Evolutionary conservation across 2,329 filamentous ascomycete species (phyloP).

Genomic region (Alternaria atra): DNA sequence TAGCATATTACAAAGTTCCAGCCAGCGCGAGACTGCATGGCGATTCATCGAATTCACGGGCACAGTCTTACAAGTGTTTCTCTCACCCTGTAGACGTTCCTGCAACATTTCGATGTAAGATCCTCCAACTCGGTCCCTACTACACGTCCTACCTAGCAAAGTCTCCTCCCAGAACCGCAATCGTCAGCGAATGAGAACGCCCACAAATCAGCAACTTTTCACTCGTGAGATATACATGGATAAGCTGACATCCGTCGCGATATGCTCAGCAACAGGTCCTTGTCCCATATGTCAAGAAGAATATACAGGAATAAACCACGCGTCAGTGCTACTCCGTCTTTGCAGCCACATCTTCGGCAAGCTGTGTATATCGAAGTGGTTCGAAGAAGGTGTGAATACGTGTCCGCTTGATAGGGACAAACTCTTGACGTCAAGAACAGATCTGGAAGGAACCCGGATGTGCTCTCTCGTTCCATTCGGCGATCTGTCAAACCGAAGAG

Average conservation of each 20-base stretch:
- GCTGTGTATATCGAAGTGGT: constrained; percentile 17
- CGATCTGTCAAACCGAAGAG: neutral
- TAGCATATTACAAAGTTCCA: neutral
- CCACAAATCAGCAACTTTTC: neutral
- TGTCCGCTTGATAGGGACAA: constrained; percentile 1
- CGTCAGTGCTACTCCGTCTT: constrained; percentile 10
- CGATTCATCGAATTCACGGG: neutral
- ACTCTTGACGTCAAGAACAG: neutral
- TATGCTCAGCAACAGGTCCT: constrained; percentile 8
- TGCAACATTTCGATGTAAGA: neutral
- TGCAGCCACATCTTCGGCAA: constrained; percentile 26
- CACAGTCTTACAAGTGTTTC: constrained; percentile 5
- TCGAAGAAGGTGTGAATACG: constrained; percentile 1
- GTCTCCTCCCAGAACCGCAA: neutral
- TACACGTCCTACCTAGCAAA: neutral
- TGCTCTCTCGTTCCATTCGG: neutral
- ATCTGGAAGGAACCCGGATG: neutral
- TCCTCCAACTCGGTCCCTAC: neutral
- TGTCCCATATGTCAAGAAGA: constrained; percentile 19
- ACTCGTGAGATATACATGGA: neutral
- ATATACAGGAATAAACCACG: neutral
- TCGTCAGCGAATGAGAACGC: neutral
- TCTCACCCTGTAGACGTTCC: neutral
- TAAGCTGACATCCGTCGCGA: neutral
- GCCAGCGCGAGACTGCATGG: neutral